Evolutionary conservation across 1,284 basidiomycete genomes (phyloP).

Genomic region (Cutaneotrichosporon arboriforme): DNA sequence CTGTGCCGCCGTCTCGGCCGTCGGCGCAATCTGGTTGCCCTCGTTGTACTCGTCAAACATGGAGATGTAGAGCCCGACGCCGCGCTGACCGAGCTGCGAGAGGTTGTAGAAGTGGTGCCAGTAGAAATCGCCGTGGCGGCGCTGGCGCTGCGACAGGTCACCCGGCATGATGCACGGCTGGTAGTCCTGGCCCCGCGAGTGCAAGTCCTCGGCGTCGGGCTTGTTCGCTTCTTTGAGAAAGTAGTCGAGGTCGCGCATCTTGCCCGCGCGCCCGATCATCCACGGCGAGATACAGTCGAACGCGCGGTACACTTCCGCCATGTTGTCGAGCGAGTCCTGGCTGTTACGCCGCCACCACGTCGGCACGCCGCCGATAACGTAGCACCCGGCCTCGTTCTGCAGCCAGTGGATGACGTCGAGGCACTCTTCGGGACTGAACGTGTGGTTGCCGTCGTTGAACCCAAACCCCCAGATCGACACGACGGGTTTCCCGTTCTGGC

Average conservation of each 20-base stretch:
- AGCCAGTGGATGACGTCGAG: slow-evolving; percentile 16
- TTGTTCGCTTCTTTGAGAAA: slow-evolving; percentile 9
- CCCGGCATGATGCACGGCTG: slow-evolving; percentile 21
- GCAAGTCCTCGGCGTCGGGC: slow-evolving; percentile 8
- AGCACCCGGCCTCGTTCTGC: slow-evolving; percentile 7
- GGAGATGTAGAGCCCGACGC: slow-evolving; percentile 12
- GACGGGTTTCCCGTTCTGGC: slow-evolving; percentile 17
- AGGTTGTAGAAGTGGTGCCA: slow-evolving; percentile 19
- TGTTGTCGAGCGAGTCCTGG: slow-evolving; percentile 12
- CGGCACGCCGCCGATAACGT: slow-evolving; percentile 19
- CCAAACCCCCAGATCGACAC: slow-evolving; percentile 21
- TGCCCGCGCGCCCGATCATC: slow-evolving; percentile 20
- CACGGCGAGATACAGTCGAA: slow-evolving; percentile 19
- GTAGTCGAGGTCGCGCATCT: slow-evolving; percentile 10
- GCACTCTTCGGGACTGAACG: slow-evolving; percentile 6
- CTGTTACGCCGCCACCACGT: slow-evolving; percentile 16
- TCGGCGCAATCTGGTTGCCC: slow-evolving; percentile 19
- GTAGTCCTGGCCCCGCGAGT: slow-evolving; percentile 11
- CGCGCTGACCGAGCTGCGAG: background rate
- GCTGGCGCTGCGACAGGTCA: slow-evolving; percentile 11
- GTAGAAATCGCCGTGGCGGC: slow-evolving; percentile 19
- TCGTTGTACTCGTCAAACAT: slow-evolving; percentile 24
- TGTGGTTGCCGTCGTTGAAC: slow-evolving; percentile 16
- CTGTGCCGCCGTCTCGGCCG: slow-evolving; percentile 12
- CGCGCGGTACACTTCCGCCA: slow-evolving; percentile 11